Evolutionary conservation across 2,329 filamentous ascomycete species (phyloP).

Genomic region (Samsoniella hepiali): DNA sequence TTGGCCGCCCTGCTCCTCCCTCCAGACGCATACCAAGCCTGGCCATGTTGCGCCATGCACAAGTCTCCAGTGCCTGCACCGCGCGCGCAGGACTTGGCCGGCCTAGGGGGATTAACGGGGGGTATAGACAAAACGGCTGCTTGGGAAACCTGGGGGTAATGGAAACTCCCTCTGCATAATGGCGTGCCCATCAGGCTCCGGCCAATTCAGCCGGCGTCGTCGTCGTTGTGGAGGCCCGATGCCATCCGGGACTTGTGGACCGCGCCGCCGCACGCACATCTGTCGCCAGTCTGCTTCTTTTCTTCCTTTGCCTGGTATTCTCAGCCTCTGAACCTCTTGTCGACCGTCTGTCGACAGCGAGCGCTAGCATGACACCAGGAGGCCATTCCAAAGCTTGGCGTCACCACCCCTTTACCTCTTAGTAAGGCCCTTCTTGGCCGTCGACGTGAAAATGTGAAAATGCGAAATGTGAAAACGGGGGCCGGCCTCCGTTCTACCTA

Average conservation of each 20-base stretch:
- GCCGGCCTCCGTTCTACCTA: no score
- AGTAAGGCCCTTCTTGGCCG: background rate
- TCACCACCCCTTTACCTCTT: background rate
- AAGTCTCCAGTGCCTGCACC: background rate
- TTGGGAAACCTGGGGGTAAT: constrained; percentile 12
- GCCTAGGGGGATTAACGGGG: background rate
- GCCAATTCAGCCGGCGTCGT: background rate
- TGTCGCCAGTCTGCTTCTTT: no score
- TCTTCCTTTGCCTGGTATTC: background rate
- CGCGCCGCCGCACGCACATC: background rate
- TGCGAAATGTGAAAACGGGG: no score
- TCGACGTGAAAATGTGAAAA: background rate
- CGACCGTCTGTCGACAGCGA: background rate
- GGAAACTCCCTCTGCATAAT: constrained; percentile 9
- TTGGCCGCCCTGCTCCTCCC: background rate
- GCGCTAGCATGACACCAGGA: background rate
- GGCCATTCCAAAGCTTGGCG: background rate
- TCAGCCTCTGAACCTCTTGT: no score
- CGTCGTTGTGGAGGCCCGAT: constrained; percentile 13
- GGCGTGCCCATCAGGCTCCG: constrained; percentile 9
- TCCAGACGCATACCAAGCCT: background rate
- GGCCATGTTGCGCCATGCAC: background rate
- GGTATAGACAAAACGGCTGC: background rate
- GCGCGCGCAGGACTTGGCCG: background rate
- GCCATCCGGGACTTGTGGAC: constrained; percentile 6